These are phyloP conservation scores for Sarocladium strictum DNA, from an alignment of 2,329 filamentous ascomycete species.

Conservation along the genomic window DNA sequence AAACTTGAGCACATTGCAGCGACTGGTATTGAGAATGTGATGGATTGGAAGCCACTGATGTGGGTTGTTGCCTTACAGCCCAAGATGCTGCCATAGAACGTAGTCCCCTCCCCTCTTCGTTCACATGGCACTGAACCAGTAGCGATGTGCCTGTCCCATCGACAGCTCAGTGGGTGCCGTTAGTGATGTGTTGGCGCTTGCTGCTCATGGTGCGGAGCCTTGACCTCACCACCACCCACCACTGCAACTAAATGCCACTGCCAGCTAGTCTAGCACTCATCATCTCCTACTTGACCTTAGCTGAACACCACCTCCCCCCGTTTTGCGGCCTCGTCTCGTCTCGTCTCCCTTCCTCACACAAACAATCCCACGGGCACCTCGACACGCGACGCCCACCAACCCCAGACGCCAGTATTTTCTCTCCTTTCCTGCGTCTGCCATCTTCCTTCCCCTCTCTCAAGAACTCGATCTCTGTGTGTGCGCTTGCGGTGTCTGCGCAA, in stretches of 20 bases:
- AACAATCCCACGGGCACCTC: conserved; percentile 7
- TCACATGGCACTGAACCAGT: no score
- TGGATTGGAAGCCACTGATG: no score
- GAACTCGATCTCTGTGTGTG: background rate
- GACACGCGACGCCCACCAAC: conserved; percentile 7
- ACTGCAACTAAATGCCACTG: background rate
- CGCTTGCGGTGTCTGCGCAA: conserved; percentile 6
- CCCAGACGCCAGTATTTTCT: background rate
- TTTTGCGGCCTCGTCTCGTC: conserved; percentile 6
- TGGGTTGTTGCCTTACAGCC: no score
- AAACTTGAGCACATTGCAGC: no score
- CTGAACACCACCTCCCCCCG: background rate
- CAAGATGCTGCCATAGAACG: no score
- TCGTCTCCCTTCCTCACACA: conserved; percentile 9
- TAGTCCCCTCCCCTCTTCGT: no score
- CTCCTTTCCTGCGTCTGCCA: conserved; percentile 2
- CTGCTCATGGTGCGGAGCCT: background rate
- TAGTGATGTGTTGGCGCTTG: background rate
- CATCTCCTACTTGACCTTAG: background rate
- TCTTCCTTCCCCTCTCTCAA: background rate
- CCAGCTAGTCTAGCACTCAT: background rate
- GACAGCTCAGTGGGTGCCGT: background rate
- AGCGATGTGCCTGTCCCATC: background rate
- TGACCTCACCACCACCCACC: background rate
- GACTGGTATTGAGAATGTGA: no score